Evolutionary conservation across 768 basidiomycete species (phyloP).

Genomic region (Macrolepiota dolichaula): DNA sequence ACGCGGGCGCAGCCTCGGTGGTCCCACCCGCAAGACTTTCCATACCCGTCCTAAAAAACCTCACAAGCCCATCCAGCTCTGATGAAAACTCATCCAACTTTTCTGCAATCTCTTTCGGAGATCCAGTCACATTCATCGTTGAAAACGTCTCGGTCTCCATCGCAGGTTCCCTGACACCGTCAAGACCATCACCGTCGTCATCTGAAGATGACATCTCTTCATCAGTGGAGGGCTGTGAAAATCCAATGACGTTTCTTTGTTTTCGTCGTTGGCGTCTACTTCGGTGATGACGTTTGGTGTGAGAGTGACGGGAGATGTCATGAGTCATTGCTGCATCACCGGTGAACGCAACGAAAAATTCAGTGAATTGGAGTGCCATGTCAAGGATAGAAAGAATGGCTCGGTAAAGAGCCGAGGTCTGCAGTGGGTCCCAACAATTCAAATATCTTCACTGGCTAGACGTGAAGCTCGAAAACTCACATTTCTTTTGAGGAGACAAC

Average conservation of each 20-base stretch:
- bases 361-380: constrained; percentile 68
- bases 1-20: constrained; percentile 58
- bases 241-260: constrained; percentile 58
- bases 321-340: constrained; percentile 60
- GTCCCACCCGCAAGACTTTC: constrained; percentile 64
- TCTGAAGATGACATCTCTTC: constrained; percentile 35
- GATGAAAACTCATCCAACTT: constrained; percentile 60
- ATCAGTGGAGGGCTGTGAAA: constrained; percentile 38
- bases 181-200: constrained; percentile 35
- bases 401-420: constrained; percentile 65
- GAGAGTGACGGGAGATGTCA: constrained; percentile 50
- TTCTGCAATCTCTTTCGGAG: constrained; percentile 44
- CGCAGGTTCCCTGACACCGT: background rate
- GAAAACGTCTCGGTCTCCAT: constrained; percentile 34
- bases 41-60: constrained; percentile 64
- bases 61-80: constrained; percentile 69
- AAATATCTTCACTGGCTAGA: background rate
- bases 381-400: constrained; percentile 70
- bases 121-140: constrained; percentile 31
- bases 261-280: constrained; percentile 57
- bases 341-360: constrained; percentile 56
- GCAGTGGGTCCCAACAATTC: background rate
- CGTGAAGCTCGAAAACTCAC: constrained; percentile 29
- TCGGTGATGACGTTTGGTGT: constrained; percentile 60
- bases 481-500: constrained; percentile 62